A percentile compares a stretch with the other conserved stretches of the same genome.
Conservation (phyloP, 495 filamentous ascomycete genomes). For the Daldinia vernicosa region DNA sequence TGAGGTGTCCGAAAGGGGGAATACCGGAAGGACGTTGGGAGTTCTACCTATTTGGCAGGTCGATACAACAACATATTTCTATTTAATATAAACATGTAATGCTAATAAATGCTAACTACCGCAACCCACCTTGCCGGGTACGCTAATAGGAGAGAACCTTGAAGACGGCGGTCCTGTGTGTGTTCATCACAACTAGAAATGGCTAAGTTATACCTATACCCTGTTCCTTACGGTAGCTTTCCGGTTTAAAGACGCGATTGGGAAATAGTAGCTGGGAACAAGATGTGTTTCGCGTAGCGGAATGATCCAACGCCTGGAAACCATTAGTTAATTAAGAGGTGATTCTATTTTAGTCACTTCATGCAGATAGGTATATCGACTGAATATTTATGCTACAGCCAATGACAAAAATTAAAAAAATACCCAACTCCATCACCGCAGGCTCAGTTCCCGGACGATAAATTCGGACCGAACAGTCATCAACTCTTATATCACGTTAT, state of each 20-base stretch:
- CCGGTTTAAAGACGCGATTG: not conserved
- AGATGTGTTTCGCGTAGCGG: not conserved
- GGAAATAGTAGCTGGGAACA: not conserved
- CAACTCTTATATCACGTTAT: slow-evolving; percentile 2
- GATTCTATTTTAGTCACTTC: slow-evolving; percentile 21
- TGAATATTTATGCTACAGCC: slow-evolving; percentile 13
- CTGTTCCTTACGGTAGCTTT: not conserved
- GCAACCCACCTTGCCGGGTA: slow-evolving; percentile 32
- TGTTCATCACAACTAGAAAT: slow-evolving; percentile 3
- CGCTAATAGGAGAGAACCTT: slow-evolving; percentile 22
- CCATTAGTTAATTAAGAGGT: not conserved
- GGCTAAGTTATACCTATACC: not conserved
- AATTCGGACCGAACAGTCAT: slow-evolving; percentile 24
- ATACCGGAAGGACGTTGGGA: slow-evolving; percentile 40
- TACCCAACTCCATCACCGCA: slow-evolving; percentile 6
- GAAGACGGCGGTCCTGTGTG: slow-evolving; percentile 3
- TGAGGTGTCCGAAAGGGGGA: slow-evolving; percentile 39
- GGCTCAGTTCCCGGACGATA: not conserved
- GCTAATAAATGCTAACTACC: slow-evolving; percentile 36
- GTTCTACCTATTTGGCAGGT: slow-evolving; percentile 30
- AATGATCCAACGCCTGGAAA: not conserved
- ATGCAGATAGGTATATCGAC: slow-evolving; percentile 20
- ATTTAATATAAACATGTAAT: slow-evolving; percentile 2
- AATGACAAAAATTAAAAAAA: slow-evolving; percentile 16
- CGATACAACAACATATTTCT: slow-evolving; percentile 26